Base-by-base conservation (phyloP, 495 filamentous ascomycete species). In the Penicillium manginii region DNA sequence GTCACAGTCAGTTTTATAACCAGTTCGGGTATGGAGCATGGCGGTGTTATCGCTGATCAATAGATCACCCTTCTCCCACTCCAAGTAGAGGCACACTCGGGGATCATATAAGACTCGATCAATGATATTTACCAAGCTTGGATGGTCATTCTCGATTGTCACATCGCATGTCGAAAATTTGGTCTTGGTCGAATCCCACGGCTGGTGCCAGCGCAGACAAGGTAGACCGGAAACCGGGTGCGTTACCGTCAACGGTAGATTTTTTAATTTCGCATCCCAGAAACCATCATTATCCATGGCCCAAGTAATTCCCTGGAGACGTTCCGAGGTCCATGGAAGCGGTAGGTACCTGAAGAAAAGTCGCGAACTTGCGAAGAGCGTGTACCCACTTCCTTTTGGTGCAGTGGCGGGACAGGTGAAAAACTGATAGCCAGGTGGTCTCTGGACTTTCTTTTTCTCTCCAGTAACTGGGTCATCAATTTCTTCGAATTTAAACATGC, bases 1-100 rank as follows among this genome's bases (percentile, higher is more conserved):
- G 52, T 81, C 73, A 53, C 69, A 73, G 18, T 71, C 65, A 21
- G 63, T 72, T 0, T 54, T 60, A 68, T 78, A 84, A 12, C 75
- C 74, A 22, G 76, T 82, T 18, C 81, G 60, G 6, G 81, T 83
- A 60, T 86, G 81, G 64, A 84, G 63, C 65, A 82, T 78, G 7
- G 76, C 59, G 4, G 75, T 62, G 50, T 86, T 84, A 61, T 85
- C 84, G 54, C 60, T 80, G 11, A 86, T 64, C 15, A 86, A 58
- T 32, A 84, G n/a, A 66, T 86, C 83, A 0, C 82, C 83, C 59
- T 78, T 73, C 49, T 82, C 69, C 83, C 81, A 85, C 11, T 61
- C 48, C 61, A 71, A 76, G 55, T 76, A 60, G 61, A 78, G 55
- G 69, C 73, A 77, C 0, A 85, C 77, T 1, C 83, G 72, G 15